Base-by-base conservation (phyloP, 441 rosid species). In the Adansonia grandidieri region DNA sequence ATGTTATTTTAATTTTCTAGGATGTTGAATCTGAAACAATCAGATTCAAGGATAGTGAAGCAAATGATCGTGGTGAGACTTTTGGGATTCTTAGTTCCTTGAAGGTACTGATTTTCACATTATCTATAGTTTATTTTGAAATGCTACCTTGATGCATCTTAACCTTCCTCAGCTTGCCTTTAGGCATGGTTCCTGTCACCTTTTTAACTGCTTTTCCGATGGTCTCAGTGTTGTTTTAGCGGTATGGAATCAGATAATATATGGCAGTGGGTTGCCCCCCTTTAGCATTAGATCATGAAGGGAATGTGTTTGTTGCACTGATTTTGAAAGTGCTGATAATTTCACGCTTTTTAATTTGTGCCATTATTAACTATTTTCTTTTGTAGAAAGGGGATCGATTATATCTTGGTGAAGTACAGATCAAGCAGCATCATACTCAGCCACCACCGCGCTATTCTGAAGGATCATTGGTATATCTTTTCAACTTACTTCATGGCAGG, bases 391-490 rank as follows among this genome's bases (percentile, higher is more conserved):
- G 94, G 79, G 95, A 92, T 84, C 79, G 53, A 62, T 48, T 97
- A 78, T 62, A 67, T 86, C 83, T 91, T 80, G 82, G 83, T 74
- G 88, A 87, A 79, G 89, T 88, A 75, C 90, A 91, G 78, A 88
- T 88, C 84, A 87, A 88, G 87, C 97, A 92, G 85, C 98, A 97
- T 85, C 77, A 86, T 84, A 97, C 98, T 37, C 92, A 89, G 83
- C 96, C 90, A 83, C 91, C 98, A 74, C 76, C 93, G 62, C 98
- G 97, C 85, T 97, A 89, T 85, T 88, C 93, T 9, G 99, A 97
- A 86, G 98, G 90, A 74, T 89, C 99, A 82, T 84, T 97, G 96
- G 99, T 97, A 91, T 73, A 28, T 40, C 57, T 69, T 80, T 9
- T 37, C 64, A 58, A 78, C 80, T 68, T 78, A 60, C 68, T 71